phyloP scores from a whole-genome alignment of 306 rosid genomes.

The Prunus fruticosa region DNA sequence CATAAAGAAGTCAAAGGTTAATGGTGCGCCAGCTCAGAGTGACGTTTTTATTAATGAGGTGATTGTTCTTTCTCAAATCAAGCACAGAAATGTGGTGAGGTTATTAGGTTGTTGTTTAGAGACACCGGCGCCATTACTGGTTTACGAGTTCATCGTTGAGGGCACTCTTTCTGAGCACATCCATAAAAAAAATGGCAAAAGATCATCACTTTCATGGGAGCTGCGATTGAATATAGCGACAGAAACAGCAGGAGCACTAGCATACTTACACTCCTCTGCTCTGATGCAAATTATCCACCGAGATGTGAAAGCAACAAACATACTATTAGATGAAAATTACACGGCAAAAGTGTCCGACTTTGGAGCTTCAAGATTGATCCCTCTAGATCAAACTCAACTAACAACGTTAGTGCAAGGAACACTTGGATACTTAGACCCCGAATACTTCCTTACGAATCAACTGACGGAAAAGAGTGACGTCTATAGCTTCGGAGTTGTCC shows the following conservation, averaged over 20 bases:
- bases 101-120: slow-evolving; percentile 16
- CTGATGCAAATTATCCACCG: background rate
- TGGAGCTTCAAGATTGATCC: background rate
- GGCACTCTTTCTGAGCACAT: slow-evolving; percentile 7
- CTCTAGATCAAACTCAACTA: background rate
- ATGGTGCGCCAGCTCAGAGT: background rate
- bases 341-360: background rate
- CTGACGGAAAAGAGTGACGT: background rate
- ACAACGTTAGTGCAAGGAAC: background rate
- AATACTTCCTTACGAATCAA: background rate
- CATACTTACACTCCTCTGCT: background rate
- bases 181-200: background rate
- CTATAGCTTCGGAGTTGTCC: slow-evolving; percentile 6
- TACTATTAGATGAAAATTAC: background rate
- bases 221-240: background rate
- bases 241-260: background rate
- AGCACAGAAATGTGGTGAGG: slow-evolving; percentile 10
- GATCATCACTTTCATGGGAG: background rate
- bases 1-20: background rate
- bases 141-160: background rate
- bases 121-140: background rate
- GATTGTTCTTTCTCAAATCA: slow-evolving; percentile 2
- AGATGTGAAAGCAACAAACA: background rate
- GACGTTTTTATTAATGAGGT: slow-evolving; percentile 6
- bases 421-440: background rate